Base-by-base conservation (phyloP, 2,329 filamentous ascomycete species). In the Diaporthe eres region DNA sequence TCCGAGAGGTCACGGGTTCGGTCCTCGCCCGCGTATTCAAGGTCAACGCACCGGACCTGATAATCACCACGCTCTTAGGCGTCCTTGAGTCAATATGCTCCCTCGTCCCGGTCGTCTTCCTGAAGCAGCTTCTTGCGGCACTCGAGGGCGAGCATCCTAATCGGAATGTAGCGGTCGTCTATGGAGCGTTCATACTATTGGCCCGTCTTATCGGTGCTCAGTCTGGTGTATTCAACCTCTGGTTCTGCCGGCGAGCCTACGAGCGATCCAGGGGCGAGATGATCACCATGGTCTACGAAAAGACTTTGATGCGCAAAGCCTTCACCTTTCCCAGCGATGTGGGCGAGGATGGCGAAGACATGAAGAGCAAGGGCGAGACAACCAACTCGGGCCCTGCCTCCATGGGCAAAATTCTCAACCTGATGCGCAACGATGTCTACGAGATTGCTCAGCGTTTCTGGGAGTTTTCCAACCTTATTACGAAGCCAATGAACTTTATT, bases 341-440 rank as follows among this genome's bases (percentile, higher is more conserved):
- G 76, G 84, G 78, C 53, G 80, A 79, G 75, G 82, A 81, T 47
- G 76, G 80, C 1, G 80, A 79, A 34, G 81, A 80, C n/a, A 77
- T 79, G 10, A 80, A 79, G 8, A 74, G 76, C 9, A 74, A 78
- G 9, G 74, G 76, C 8, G 77, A 77, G 8, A 77, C 77, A 25
- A 76, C 76, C n/a, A 76, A 71, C n/a, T 58, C 74, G 37, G 73
- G 77, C 3, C 90, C 93, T 2, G 95, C 95, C 0, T 95, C 94
- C 0, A 96, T 96, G 84, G 95, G 95, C 10, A 98, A 98, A 81
- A 97, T 98, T 71, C 89, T 98, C 77, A 98, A 98, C 80, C 85
- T 98, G 2, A 94, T 98, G 87, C 92, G 95, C 67, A 92, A 90
- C 75, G 94, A 97, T 82, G 94, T 94, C 0, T 97, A 96, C 81